Evolutionary conservation across 2,329 filamentous ascomycete species (phyloP).

Genomic region (Fusarium transvaalense): DNA sequence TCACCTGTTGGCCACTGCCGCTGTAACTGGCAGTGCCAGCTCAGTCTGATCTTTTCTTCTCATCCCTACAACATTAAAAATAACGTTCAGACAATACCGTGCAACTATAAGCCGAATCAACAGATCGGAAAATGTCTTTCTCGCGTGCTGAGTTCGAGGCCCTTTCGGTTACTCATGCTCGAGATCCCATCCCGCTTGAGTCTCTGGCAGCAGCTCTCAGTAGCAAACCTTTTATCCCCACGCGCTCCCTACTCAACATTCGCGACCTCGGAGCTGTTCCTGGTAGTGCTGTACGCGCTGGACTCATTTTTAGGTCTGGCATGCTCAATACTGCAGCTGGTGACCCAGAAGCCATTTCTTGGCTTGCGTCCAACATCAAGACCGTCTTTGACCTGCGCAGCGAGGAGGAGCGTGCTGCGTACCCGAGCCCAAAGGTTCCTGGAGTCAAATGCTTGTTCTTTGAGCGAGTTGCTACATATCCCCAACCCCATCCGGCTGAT

Average conservation of each 20-base stretch:
- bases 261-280: conserved; percentile 64
- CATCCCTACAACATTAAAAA: background rate
- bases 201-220: conserved; percentile 54
- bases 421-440: conserved; percentile 60
- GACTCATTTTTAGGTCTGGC: conserved; percentile 62
- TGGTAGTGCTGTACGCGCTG: conserved; percentile 56
- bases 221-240: conserved; percentile 60
- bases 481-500: conserved; percentile 53
- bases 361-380: conserved; percentile 55
- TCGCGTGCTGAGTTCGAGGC: conserved; percentile 49
- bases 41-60: background rate
- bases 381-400: conserved; percentile 66
- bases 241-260: conserved; percentile 64
- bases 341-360: conserved; percentile 52
- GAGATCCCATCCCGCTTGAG: conserved; percentile 54
- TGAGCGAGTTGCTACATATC: conserved; percentile 52
- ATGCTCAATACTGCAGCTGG: conserved; percentile 53
- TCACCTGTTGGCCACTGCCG: background rate
- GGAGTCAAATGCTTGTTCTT: conserved; percentile 63
- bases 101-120: background rate
- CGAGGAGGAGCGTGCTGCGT: conserved; percentile 56
- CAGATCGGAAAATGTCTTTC: conserved; percentile 35
- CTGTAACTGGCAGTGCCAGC: conserved; percentile 5
- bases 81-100: background rate
- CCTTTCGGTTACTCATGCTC: conserved; percentile 59